Evolutionary conservation across 2,329 filamentous ascomycete species (phyloP), one percentile per base, ranked within the genome.

Genomic region (Chrysoporthe cubensis): DNA sequence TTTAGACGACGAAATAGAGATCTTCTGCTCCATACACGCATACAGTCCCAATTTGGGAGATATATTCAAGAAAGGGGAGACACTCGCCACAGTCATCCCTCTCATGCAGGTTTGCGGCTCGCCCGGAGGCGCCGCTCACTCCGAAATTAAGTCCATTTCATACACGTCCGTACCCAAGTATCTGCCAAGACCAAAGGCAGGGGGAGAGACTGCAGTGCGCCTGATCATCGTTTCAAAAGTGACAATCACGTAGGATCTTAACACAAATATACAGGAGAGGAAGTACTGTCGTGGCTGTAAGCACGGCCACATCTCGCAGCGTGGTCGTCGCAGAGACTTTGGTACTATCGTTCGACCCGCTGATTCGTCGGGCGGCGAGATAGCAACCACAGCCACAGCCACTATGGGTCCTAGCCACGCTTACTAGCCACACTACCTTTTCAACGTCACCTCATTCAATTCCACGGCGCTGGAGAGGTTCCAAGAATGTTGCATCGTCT

Each of bases 371-470:
- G 21, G 3, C 13, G 32, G 21, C 11, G 9, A 52, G n/a, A 11
- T 11, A 52, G 21, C 18, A 40, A 40, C 40, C 42, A 48, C 59
- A 61, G 26, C 42, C 54, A 57, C 54, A 40, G 50, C 32, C 26
- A 26, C 34, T 40, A 14, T 40, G 16, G 1, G 1, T 40, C 40
- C 18, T 26, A 61, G 59, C 59, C 59, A 61, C 59, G 8, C 43
- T 18, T 26, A 61, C 43, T 6, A 61, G 59, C 59, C 59, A 48
- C 59, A 34, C 42, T 3, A 2, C 21, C 26, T 44, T 61, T 57
- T 14, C 59, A 48, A 61, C 59, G 26, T 61, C 59, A 61, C 57
- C 40, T 48, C 59, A 18, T 46, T 7, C 34, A 9, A 32, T n/a
- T 3, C 57, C 4, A 42, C 18, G 11, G 37, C 18, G 56, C 56